These are phyloP conservation scores for Hypoxylon sp. DNA, from an alignment of 2,329 filamentous ascomycete genomes.

Conservation along the genomic window DNA sequence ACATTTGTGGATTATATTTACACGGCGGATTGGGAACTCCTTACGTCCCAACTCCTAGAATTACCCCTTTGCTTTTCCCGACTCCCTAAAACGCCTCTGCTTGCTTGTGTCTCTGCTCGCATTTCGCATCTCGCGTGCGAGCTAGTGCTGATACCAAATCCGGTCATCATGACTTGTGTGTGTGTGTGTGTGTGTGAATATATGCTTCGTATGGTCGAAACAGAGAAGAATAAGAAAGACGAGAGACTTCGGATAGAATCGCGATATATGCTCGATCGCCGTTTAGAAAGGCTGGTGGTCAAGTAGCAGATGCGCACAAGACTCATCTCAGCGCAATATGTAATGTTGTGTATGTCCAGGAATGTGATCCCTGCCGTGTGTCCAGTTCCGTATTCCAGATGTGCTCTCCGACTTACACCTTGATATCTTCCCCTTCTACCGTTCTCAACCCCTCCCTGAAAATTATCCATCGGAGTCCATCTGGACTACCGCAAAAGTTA, in stretches of 20 bases:
- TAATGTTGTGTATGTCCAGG: slow-evolving; percentile 16
- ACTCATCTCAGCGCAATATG: slow-evolving; percentile 11
- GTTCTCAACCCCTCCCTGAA: slow-evolving; percentile 18
- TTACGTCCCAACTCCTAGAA: slow-evolving; percentile 20
- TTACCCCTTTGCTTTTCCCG: slow-evolving; percentile 32
- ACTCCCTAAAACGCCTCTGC: slow-evolving; percentile 43
- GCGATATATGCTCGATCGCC: slow-evolving; percentile 25
- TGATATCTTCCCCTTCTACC: slow-evolving; percentile 22
- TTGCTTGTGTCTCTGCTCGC: slow-evolving; percentile 30
- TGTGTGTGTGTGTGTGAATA: neutral
- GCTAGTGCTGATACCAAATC: slow-evolving; percentile 25
- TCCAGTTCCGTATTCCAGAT: slow-evolving; percentile 33
- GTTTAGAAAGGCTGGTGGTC: slow-evolving; percentile 9
- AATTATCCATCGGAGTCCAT: slow-evolving; percentile 48
- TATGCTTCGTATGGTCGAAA: slow-evolving; percentile 21
- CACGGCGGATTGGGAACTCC: slow-evolving; percentile 18
- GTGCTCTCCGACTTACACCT: slow-evolving; percentile 26
- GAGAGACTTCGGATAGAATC: slow-evolving; percentile 21
- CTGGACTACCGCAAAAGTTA: slow-evolving; percentile 40
- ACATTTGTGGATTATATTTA: slow-evolving; percentile 40
- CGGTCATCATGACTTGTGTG: slow-evolving; percentile 29
- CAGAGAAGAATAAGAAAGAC: slow-evolving; percentile 7
- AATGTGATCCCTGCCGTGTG: slow-evolving; percentile 22
- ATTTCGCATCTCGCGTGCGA: slow-evolving; percentile 19
- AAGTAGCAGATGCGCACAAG: slow-evolving; percentile 19